Evolutionary conservation across 257 asterid species (phyloP).

Genomic region (Solanum appendiculatum): DNA sequence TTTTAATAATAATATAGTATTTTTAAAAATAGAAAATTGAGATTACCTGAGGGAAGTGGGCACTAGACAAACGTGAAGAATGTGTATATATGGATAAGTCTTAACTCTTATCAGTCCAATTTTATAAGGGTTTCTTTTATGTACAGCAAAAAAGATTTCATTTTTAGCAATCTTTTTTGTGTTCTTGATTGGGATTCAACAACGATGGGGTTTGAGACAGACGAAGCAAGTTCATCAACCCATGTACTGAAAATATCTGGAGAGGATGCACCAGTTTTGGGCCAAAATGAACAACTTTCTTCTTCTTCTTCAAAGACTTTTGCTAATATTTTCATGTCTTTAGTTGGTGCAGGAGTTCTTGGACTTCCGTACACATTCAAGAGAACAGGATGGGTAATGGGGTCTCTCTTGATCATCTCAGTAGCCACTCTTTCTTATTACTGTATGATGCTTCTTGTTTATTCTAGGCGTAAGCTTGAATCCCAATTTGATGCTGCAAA

Average conservation of each 20-base stretch:
- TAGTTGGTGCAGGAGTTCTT: conserved; percentile 15
- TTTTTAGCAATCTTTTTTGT: neutral
- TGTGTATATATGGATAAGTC: neutral
- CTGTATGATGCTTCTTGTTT: conserved; percentile 15
- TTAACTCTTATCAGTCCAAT: neutral
- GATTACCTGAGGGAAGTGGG: neutral
- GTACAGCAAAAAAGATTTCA: neutral
- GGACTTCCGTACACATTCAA: conserved; percentile 12
- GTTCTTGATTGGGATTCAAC: neutral
- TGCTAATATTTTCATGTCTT: conserved; percentile 11
- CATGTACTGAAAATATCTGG: conserved; percentile 28
- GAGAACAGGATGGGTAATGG: conserved; percentile 10
- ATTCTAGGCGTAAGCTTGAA: conserved; percentile 1
- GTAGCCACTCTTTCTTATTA: conserved; percentile 1
- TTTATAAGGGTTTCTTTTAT: neutral
- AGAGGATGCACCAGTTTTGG: conserved; percentile 59
- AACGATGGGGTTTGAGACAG: conserved; percentile 4
- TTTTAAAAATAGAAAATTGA: neutral
- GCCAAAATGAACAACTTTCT: neutral
- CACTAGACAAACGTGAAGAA: neutral
- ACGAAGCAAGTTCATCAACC: conserved; percentile 43
- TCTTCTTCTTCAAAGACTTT: conserved; percentile 5
- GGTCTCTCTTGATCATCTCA: conserved; percentile 2
- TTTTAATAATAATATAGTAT: neutral
- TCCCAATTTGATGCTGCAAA: neutral